phyloP scores from a whole-genome alignment of 176 grass and related monocot genomes.

The Cenchrus fungigraminus region DNA sequence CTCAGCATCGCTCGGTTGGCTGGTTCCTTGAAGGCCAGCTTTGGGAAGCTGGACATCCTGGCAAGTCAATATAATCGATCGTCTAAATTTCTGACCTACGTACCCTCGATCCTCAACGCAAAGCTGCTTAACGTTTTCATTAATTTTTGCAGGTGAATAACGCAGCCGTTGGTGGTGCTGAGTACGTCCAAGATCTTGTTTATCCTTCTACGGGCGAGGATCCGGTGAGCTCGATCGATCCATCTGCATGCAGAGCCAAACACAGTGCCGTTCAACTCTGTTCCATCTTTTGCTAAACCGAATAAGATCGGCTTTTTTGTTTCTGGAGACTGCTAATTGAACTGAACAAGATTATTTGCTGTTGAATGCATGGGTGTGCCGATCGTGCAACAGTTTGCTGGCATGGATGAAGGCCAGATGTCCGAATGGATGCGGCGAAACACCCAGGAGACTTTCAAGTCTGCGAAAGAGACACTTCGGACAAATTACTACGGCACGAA shows the following conservation, averaged over 20 bases:
- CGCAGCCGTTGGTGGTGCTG: not conserved
- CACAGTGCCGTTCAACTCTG: no score
- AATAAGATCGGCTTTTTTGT: no score
- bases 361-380: not conserved
- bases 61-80: not conserved
- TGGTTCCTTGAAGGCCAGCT: not conserved
- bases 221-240: no score
- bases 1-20: not conserved
- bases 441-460: not conserved
- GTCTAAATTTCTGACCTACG: no score
- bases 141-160: not conserved
- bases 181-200: not conserved
- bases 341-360: no score
- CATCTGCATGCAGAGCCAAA: no score
- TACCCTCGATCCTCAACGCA: no score
- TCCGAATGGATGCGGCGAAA: not conserved
- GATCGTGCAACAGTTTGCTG: not conserved
- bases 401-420: not conserved
- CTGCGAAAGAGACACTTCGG: not conserved
- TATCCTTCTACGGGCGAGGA: no score
- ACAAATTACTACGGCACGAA: constrained; percentile 12
- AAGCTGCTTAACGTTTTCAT: not conserved
- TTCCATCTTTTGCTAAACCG: no score
- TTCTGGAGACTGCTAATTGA: no score
- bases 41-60: constrained; percentile 1